Evolutionary conservation across 495 filamentous ascomycete species (phyloP).

Genomic region (Thermothielavioides terrestris): DNA sequence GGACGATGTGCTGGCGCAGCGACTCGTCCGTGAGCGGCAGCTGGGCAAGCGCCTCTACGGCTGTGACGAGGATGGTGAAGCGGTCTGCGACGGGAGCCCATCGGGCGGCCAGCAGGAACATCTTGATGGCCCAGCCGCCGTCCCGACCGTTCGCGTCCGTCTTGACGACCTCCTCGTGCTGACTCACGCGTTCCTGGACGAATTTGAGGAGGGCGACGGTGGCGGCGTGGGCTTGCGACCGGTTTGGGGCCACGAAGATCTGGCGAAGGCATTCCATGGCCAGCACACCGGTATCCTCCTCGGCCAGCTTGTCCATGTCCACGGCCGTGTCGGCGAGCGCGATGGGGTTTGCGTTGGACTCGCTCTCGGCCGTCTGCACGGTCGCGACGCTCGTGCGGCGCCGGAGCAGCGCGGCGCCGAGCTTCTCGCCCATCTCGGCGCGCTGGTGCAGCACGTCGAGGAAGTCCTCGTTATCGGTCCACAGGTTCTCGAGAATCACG

Average conservation of each 20-base stretch:
- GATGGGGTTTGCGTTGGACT: slow-evolving; percentile 56
- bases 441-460: slow-evolving; percentile 53
- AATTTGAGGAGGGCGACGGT: slow-evolving; percentile 63
- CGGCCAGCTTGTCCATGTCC: slow-evolving; percentile 76
- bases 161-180: slow-evolving; percentile 37
- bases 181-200: slow-evolving; percentile 50
- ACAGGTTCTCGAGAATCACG: slow-evolving; percentile 75
- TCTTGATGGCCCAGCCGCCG: slow-evolving; percentile 66
- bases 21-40: slow-evolving; percentile 57
- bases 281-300: slow-evolving; percentile 74
- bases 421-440: slow-evolving; percentile 55
- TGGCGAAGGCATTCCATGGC: slow-evolving; percentile 75
- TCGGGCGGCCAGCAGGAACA: slow-evolving; percentile 65
- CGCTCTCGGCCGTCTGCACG: slow-evolving; percentile 60
- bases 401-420: slow-evolving; percentile 51
- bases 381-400: slow-evolving; percentile 73
- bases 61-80: slow-evolving; percentile 72
- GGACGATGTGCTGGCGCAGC: slow-evolving; percentile 58
- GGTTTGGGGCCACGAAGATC: slow-evolving; percentile 67
- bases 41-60: slow-evolving; percentile 63
- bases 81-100: slow-evolving; percentile 91
- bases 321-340: slow-evolving; percentile 64
- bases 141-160: slow-evolving; percentile 27
- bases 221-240: slow-evolving; percentile 65
- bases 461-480: slow-evolving; percentile 62